phyloP scores from a whole-genome alignment of 495 filamentous ascomycete genomes.

The Aspergillus indologenus region DNA sequence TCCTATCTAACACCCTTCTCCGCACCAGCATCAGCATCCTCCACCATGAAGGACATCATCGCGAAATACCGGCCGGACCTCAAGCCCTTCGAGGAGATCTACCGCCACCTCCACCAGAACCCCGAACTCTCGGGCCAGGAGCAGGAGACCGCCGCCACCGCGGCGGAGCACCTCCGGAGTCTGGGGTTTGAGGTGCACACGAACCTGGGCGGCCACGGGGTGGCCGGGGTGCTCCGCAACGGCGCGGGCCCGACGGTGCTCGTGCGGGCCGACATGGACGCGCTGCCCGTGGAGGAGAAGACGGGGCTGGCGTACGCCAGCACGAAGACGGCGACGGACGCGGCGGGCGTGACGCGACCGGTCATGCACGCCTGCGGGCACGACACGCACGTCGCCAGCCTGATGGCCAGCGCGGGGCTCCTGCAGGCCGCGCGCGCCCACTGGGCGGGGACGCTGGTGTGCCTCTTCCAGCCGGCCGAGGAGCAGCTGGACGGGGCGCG shows the following conservation, averaged over 20 bases:
- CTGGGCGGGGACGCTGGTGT: constrained; percentile 57
- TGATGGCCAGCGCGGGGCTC: constrained; percentile 50
- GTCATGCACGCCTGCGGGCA: constrained; percentile 71
- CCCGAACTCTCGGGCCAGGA: constrained; percentile 56
- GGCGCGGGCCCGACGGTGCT: constrained; percentile 52
- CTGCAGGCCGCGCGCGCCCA: constrained; percentile 35
- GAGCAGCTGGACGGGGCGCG: constrained; percentile 54
- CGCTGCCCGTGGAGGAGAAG: constrained; percentile 54
- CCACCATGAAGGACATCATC: constrained; percentile 16
- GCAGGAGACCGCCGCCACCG: constrained; percentile 38
- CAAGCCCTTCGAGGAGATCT: constrained; percentile 39
- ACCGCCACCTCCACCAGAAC: constrained; percentile 44
- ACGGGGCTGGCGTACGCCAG: constrained; percentile 57
- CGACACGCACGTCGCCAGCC: constrained; percentile 55
- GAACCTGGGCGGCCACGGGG: constrained; percentile 55
- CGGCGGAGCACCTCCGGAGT: constrained; percentile 34
- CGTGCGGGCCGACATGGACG: constrained; percentile 61
- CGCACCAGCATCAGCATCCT: not conserved
- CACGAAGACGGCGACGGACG: constrained; percentile 36
- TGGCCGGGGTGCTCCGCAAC: constrained; percentile 55
- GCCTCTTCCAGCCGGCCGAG: constrained; percentile 61
- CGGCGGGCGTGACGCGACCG: constrained; percentile 44
- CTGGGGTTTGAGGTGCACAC: constrained; percentile 46
- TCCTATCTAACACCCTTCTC: not conserved
- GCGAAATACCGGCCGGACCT: constrained; percentile 33